Percentiles rank a stretch among this genome's conserved stretches.
Conservation (phyloP, 768 basidiomycete genomes). For the Rickenella mellea region DNA sequence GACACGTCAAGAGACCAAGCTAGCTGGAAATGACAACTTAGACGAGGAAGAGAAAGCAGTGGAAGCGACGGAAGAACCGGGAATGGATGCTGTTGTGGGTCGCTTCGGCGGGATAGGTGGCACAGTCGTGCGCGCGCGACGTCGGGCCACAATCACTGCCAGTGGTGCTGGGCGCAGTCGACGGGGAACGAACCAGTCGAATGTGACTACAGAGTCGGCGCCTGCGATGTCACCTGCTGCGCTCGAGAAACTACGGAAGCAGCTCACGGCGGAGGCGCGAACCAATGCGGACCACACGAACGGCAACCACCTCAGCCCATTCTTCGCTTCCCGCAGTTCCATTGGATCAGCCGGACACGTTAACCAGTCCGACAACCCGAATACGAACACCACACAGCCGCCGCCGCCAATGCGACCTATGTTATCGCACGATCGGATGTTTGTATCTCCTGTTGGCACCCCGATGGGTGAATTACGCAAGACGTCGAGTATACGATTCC, state of each 20-base stretch:
- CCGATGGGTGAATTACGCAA: not conserved
- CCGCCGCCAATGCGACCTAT: not conserved
- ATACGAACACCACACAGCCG: not conserved
- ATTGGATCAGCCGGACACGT: not conserved
- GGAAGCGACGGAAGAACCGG: slow-evolving; percentile 31
- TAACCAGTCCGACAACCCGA: not conserved
- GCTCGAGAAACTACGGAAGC: not conserved
- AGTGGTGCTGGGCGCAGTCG: not conserved
- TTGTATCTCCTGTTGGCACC: not conserved
- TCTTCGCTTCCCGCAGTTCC: not conserved
- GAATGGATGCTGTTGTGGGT: slow-evolving; percentile 30
- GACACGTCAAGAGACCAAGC: slow-evolving; percentile 23
- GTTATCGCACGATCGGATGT: not conserved
- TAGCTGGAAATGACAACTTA: slow-evolving; percentile 23
- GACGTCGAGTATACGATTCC: not conserved
- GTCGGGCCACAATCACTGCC: slow-evolving; percentile 1
- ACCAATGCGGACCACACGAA: not conserved
- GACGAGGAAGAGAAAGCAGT: slow-evolving; percentile 9
- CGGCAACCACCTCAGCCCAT: not conserved
- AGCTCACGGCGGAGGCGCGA: not conserved
- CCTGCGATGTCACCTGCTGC: not conserved
- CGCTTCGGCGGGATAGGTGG: slow-evolving; percentile 8
- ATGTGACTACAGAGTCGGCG: not conserved
- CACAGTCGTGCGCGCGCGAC: slow-evolving; percentile 8
- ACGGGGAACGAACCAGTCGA: not conserved